phyloP scores from a whole-genome alignment of 352 stramenopile species.

The Globisporangium rhizosaccharum region DNA sequence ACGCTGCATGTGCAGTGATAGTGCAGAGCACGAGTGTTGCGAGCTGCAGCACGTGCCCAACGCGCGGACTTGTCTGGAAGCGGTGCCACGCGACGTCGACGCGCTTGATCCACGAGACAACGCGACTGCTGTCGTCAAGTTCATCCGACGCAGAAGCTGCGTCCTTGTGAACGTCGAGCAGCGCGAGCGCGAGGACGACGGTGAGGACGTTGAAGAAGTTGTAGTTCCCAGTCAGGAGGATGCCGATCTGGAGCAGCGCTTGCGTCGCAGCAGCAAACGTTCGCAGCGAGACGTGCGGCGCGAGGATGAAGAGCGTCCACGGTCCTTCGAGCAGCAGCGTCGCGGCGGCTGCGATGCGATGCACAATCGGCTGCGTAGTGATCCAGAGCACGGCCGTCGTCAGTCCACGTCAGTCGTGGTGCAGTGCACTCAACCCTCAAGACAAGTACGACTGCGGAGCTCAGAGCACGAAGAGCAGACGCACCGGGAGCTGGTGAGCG shows the following conservation, averaged over 20 bases:
- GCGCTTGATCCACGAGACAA: neutral
- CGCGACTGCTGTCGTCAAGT: neutral
- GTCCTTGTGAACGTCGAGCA: slow-evolving; percentile 20
- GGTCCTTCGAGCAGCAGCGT: slow-evolving; percentile 89
- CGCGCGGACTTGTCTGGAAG: neutral
- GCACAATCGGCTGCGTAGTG: slow-evolving; percentile 46
- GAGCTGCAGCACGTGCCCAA: neutral
- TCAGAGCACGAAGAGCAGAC: slow-evolving; percentile 8
- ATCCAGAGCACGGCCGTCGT: slow-evolving; percentile 1
- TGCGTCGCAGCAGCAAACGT: slow-evolving; percentile 57
- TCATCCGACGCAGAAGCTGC: neutral
- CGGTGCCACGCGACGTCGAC: neutral
- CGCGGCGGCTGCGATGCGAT: slow-evolving; percentile 69
- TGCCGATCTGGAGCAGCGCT: slow-evolving; percentile 77
- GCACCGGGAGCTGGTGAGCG: slow-evolving; percentile 70
- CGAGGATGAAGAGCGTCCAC: slow-evolving; percentile 76
- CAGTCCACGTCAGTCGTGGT: neutral
- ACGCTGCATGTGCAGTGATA: neutral
- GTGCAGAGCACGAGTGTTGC: neutral
- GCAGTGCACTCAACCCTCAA: neutral
- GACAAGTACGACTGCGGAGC: neutral
- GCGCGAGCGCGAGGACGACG: slow-evolving; percentile 28
- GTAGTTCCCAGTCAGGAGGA: slow-evolving; percentile 90
- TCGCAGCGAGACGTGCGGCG: slow-evolving; percentile 49
- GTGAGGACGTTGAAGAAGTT: slow-evolving; percentile 94